Evolutionary conservation across 2,329 filamentous ascomycete species (phyloP), one percentile per base, ranked within the genome.

Genomic region (Capronia coronata): DNA sequence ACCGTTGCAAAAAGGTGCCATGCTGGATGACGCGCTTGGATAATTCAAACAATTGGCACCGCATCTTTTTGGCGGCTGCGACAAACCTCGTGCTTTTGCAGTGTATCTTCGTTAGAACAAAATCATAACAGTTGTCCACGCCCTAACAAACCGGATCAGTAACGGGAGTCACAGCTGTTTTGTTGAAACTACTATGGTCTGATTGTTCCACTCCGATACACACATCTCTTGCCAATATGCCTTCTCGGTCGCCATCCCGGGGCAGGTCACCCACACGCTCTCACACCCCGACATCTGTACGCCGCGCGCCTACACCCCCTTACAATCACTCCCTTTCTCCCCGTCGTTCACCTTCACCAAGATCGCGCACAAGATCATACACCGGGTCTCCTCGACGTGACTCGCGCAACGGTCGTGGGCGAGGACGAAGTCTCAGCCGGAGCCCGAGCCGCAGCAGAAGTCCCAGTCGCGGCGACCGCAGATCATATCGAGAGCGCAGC

Each of bases 381-480:
- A 62, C 62, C 23, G 59, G 60, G 47, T 63, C 62, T 45, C 52
- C 44, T 21, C 58, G 55, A 30, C 56, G 54, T 39, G 58, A 54
- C n/a, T 30, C 46, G 29, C 59, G 58, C 19, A 64, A 64, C 58
- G 62, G 62, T 9, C 42, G 58, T 40, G 53, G 49, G 9, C 56
- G 53, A 29, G 52, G 48, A 9, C 46, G 57, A 43, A 55, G 49
- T 21, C 39, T 49, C 46, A 54, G 49, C 32, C 51, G 61, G 32
- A 60, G 57, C 49, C 64, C 64, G 18, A 56, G 52, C 23, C 63
- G 65, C 50, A 70, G 65, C 54, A 63, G 60, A 47, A 70, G 59
- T 68, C 72, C 58, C 61, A 64, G 61, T 65, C 69, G 62, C 62
- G 67, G 48, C 65, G 65, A 52, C 54, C 63, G 65, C 43, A 58